Conservation (phyloP, 352 stramenopile species). For the Saprolegnia parasitica region DNA sequence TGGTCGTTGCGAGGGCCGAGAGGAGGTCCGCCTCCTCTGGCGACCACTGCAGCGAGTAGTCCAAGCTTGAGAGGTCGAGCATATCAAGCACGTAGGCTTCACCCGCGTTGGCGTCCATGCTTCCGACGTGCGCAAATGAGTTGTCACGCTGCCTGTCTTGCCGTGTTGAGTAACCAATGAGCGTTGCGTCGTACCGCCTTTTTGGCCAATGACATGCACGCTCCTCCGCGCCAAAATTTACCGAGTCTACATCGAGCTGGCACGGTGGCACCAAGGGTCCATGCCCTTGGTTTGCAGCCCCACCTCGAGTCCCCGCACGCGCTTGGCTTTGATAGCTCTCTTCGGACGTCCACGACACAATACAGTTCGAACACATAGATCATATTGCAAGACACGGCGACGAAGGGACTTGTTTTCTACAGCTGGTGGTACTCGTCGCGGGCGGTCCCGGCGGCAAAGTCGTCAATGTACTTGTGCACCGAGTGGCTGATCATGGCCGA, state of each 20-base stretch:
- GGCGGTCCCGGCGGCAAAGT: neutral
- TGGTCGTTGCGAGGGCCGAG: neutral
- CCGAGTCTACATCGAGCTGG: no score
- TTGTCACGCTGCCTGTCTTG: neutral
- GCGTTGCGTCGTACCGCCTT: neutral
- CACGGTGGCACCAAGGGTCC: no score
- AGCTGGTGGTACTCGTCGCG: neutral
- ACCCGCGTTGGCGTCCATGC: slow-evolving; percentile 1
- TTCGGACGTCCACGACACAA: no score
- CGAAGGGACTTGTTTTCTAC: no score
- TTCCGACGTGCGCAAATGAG: neutral
- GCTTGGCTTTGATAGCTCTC: no score
- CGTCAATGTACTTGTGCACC: slow-evolving; percentile 11
- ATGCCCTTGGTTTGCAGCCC: no score
- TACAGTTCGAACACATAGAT: no score
- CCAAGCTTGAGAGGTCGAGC: slow-evolving; percentile 4
- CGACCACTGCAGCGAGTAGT: slow-evolving; percentile 15
- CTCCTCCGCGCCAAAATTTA: no score
- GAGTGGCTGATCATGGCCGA: neutral
- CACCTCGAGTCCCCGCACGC: no score
- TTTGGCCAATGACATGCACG: no score
- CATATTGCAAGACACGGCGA: no score
- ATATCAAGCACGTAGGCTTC: slow-evolving; percentile 3
- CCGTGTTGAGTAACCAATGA: neutral
- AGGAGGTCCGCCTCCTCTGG: neutral